Base-by-base conservation (phyloP, 345 rosid genomes). In the Microcos paniculata region DNA sequence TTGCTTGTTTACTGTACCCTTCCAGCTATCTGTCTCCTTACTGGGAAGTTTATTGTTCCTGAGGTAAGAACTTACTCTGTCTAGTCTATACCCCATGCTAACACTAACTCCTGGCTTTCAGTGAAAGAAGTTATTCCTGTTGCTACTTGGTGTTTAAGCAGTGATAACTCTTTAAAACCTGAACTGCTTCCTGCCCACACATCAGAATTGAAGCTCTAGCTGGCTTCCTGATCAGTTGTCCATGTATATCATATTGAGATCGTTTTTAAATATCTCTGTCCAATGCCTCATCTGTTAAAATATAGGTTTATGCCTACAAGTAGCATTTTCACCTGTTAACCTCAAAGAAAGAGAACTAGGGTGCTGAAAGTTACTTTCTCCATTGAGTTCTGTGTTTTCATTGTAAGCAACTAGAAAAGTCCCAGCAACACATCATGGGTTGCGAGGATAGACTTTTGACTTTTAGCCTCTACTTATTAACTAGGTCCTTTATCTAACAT, bases 31-130 rank as follows among this genome's bases (percentile, higher is more conserved):
- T 94, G 97, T 79, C 95, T 94, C 62, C 97, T 94, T 71, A 94
- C 98, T 1, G 97, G 97, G 49, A 90, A 91, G 70, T 94, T 94
- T 86, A 94, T 94, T 63, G 98, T 94, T 79, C 98, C 98, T 0
- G 96, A 93, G 99, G 99, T 95, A 87, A 85, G 58, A 13, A 6
- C 42, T 21, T 24, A 16, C 18, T 11, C 26, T 46, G 11, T 49
- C 13, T 48, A n/a, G 40, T 45, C 43, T 65, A 24, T 66, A 38
- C 62, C 26, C 12, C 4, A 1, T 62, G 7, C 16, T 43, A 64
- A 13, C 26, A 48, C 63, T 12, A 19, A 48, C 13, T 28, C 31
- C 11, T 52, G 52, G 62, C 74, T 70, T 52, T 35, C 21, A 19
- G 74, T 52, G 35, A 33, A 21, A 70, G 18, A 35, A 13, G 2